Evolutionary conservation across 1,284 basidiomycete species (phyloP).

Genomic region (Tremellales sp.): DNA sequence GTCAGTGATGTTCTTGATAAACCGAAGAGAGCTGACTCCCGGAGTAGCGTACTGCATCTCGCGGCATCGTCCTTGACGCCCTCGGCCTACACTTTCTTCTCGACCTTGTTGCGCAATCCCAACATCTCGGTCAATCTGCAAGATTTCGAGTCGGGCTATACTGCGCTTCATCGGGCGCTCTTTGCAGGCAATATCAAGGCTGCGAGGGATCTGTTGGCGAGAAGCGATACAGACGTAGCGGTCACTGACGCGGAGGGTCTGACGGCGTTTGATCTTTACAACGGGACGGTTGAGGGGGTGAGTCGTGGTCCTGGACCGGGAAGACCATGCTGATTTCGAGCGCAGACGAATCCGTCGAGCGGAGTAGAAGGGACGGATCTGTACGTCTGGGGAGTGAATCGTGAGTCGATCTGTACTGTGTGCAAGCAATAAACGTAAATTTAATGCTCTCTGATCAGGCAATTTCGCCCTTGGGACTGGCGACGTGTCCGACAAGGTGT

Average conservation of each 20-base stretch:
- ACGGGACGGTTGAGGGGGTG: conserved; percentile 70
- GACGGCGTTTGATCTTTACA: conserved; percentile 91
- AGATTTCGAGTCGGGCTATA: conserved; percentile 86
- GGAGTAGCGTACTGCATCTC: conserved; percentile 78
- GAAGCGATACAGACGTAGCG: conserved; percentile 66
- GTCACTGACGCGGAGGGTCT: conserved; percentile 87
- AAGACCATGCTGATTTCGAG: conserved; percentile 12
- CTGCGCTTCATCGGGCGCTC: conserved; percentile 83
- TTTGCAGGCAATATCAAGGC: conserved; percentile 80
- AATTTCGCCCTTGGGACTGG: conserved; percentile 81
- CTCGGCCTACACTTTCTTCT: conserved; percentile 71
- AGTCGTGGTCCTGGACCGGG: conserved; percentile 8
- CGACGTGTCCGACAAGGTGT: conserved; percentile 71
- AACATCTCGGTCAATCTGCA: conserved; percentile 71
- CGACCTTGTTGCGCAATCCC: conserved; percentile 73
- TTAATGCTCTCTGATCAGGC: conserved; percentile 46
- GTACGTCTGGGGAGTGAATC: conserved; percentile 88
- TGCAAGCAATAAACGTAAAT: too few species aligned
- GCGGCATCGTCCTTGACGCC: conserved; percentile 61
- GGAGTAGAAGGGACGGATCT: conserved; percentile 58
- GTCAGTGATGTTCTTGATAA: conserved; percentile 52
- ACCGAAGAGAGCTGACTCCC: conserved; percentile 60
- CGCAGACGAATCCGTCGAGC: conserved; percentile 55
- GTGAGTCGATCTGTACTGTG: too few species aligned
- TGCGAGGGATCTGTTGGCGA: conserved; percentile 71